Conservation (phyloP, 805 yeast genomes). For the Kuraishia hungarica region DNA sequence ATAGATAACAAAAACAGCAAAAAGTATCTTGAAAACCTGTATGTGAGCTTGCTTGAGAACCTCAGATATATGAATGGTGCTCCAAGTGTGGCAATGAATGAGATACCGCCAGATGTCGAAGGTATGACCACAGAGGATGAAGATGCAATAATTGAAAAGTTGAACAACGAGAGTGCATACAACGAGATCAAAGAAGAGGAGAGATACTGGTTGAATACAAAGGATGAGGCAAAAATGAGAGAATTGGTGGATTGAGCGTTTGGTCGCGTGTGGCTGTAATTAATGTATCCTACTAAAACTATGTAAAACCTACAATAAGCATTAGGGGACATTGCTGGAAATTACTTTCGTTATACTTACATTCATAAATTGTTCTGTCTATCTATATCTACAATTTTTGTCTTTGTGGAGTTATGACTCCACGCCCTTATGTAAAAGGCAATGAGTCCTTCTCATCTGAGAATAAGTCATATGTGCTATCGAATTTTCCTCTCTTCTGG, state of each 20-base stretch:
- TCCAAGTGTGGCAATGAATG: slow-evolving; percentile 89
- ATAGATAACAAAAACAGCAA: slow-evolving; percentile 82
- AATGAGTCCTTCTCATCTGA: slow-evolving; percentile 25
- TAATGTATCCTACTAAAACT: neutral
- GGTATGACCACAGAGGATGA: slow-evolving; percentile 37
- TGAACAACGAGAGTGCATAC: slow-evolving; percentile 25
- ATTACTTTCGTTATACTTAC: neutral
- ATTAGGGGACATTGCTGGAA: neutral
- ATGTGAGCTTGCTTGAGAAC: slow-evolving; percentile 70
- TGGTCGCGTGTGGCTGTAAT: neutral
- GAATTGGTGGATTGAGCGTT: slow-evolving; percentile 1
- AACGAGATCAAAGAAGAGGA: slow-evolving; percentile 25
- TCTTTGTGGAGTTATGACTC: no score
- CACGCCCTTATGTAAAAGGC: slow-evolving; percentile 23
- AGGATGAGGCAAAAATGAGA: slow-evolving; percentile 25
- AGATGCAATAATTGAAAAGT: slow-evolving; percentile 23
- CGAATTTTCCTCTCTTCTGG: slow-evolving; percentile 16
- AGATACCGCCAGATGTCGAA: slow-evolving; percentile 64
- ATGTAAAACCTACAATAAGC: neutral
- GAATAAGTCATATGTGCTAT: slow-evolving; percentile 15
- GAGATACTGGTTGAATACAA: slow-evolving; percentile 27
- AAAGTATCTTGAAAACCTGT: slow-evolving; percentile 73
- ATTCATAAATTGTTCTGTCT: neutral
- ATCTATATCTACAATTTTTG: neutral
- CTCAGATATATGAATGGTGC: slow-evolving; percentile 79